Percentiles rank a stretch among this genome's conserved stretches.
phyloP scores from a whole-genome alignment of 2,329 filamentous ascomycete genomes.

The Aspergillus sp. region DNA sequence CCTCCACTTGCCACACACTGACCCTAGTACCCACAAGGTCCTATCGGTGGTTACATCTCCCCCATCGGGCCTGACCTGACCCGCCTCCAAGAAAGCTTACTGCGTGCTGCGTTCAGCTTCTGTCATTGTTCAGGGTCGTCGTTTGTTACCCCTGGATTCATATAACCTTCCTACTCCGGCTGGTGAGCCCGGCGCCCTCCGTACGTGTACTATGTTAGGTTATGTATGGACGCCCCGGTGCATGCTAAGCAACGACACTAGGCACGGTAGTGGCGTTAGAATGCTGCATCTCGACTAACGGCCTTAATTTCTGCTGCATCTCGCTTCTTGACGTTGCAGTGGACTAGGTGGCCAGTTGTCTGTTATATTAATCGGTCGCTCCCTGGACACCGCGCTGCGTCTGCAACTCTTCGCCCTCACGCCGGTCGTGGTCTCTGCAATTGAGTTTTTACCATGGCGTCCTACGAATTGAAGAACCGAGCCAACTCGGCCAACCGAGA shows the following conservation, averaged over 20 bases:
- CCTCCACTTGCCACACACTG: no score
- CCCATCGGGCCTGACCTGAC: not conserved
- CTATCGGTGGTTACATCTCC: not conserved
- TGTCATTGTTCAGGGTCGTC: not conserved
- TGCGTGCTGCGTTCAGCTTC: not conserved
- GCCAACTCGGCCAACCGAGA: not conserved
- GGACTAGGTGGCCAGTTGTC: not conserved
- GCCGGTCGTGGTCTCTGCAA: not conserved
- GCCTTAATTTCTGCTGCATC: not conserved
- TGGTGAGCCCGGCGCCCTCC: not conserved
- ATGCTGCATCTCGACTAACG: not conserved
- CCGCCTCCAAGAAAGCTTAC: not conserved
- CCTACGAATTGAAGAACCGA: conserved; percentile 8
- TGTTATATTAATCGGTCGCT: not conserved
- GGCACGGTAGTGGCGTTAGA: not conserved
- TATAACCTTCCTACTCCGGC: not conserved
- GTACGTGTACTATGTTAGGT: not conserved
- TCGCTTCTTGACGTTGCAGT: not conserved
- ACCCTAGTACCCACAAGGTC: no score
- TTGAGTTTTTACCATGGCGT: conserved; percentile 1
- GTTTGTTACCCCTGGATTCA: not conserved
- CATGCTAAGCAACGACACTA: not conserved
- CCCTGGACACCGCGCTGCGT: not conserved
- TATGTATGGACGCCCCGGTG: not conserved
- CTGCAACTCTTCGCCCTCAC: not conserved